Percentiles rank a stretch among this genome's conserved stretches.
Evolutionary conservation across 805 yeast genomes (phyloP).

Genomic region (Candida sithepensis): DNA sequence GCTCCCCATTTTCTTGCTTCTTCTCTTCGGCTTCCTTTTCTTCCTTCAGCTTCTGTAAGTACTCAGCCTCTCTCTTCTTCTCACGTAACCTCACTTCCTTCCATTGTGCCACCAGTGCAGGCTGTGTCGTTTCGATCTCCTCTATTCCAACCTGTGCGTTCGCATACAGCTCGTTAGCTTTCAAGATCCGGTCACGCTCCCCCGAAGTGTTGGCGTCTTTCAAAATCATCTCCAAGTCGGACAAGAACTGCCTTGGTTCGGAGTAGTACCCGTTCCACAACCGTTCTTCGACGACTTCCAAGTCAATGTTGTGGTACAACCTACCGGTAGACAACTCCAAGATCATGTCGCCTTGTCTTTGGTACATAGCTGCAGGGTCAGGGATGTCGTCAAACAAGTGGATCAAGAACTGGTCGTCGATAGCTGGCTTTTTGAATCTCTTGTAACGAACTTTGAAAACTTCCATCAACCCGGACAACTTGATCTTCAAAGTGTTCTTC

Average conservation of each 20-base stretch:
- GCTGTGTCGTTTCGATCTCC: constrained; percentile 63
- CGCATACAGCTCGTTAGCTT: constrained; percentile 93
- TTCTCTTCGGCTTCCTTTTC: constrained; percentile 16
- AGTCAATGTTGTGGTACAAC: constrained; percentile 79
- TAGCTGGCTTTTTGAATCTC: constrained; percentile 83
- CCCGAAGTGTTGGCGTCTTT: constrained; percentile 69
- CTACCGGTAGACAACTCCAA: constrained; percentile 74
- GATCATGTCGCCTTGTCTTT: constrained; percentile 68
- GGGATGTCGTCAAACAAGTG: constrained; percentile 71
- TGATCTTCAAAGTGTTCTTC: constrained; percentile 81
- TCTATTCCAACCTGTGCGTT: constrained; percentile 95
- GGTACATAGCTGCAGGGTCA: constrained; percentile 37
- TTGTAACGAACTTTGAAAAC: constrained; percentile 82
- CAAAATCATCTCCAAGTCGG: constrained; percentile 80
- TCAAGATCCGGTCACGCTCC: constrained; percentile 76
- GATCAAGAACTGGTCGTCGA: constrained; percentile 69
- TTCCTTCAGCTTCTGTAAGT: constrained; percentile 32
- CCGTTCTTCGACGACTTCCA: constrained; percentile 90
- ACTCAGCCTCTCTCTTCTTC: constrained; percentile 44
- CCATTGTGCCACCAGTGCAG: constrained; percentile 74
- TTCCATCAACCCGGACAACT: constrained; percentile 85
- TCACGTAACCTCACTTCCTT: constrained; percentile 69
- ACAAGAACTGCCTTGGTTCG: constrained; percentile 85
- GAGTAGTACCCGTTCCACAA: constrained; percentile 95
- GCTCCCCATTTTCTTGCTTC: constrained; percentile 6